A percentile compares a stretch with the other conserved stretches of the same genome.
These are phyloP conservation scores for Phaeolepiota aurea DNA, from an alignment of 768 basidiomycete genomes.

Conservation along the genomic window DNA sequence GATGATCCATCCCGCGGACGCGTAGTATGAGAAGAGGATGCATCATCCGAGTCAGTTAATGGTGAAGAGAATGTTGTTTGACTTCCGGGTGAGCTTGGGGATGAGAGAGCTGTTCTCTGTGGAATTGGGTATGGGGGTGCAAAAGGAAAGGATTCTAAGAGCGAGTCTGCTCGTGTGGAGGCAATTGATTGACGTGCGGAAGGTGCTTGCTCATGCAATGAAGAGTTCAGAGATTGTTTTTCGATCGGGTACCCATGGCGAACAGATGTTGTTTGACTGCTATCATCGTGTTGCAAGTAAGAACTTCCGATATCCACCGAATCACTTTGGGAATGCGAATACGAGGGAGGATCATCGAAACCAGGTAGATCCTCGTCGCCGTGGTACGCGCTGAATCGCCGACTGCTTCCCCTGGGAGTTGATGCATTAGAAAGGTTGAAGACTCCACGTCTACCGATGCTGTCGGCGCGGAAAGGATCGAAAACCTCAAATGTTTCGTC, in stretches of 20 bases:
- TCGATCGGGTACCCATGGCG: constrained; percentile 35
- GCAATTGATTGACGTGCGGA: constrained; percentile 53
- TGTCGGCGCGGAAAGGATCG: constrained; percentile 63
- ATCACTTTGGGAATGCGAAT: no score
- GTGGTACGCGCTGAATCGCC: no score
- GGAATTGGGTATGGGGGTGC: constrained; percentile 87
- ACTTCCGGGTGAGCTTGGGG: constrained; percentile 67
- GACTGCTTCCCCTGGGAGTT: no score
- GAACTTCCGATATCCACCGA: no score
- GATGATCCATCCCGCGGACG: constrained; percentile 32
- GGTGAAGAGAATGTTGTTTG: constrained; percentile 59
- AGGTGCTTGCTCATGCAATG: constrained; percentile 53
- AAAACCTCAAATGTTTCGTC: constrained; percentile 23
- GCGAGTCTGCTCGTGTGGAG: constrained; percentile 73
- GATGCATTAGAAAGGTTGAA: constrained; percentile 47
- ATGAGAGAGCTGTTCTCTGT: constrained; percentile 64
- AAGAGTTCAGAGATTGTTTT: constrained; percentile 60
- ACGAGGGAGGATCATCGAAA: no score
- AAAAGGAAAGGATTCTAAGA: constrained; percentile 82
- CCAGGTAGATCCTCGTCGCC: no score
- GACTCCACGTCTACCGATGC: constrained; percentile 27
- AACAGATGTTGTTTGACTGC: constrained; percentile 41
- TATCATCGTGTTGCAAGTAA: constrained; percentile 55
- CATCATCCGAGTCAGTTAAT: no score
- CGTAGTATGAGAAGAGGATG: no score